Percentiles rank a stretch among this genome's conserved stretches.
Conservation (phyloP, 495 filamentous ascomycete genomes). For the Echria macrotheca region DNA sequence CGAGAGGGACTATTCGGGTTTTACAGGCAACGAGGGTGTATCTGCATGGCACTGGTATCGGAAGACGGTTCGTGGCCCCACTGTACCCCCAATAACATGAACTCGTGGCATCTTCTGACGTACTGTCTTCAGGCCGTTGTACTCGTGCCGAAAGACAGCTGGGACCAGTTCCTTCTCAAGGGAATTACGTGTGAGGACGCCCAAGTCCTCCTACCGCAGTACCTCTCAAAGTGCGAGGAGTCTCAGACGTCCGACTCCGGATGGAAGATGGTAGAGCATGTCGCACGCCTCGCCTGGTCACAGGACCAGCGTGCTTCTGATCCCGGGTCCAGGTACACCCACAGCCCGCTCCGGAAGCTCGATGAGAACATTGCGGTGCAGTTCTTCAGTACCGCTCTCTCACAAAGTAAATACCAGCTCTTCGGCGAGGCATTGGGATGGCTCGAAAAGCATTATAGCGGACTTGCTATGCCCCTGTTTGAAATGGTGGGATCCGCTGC, state of each 20-base stretch:
- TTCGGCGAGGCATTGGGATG: constrained; percentile 10
- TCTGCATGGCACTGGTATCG: constrained; percentile 31
- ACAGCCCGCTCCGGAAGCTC: neutral
- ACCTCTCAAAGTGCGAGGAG: constrained; percentile 3
- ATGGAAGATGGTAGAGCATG: constrained; percentile 4
- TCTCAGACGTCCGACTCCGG: neutral
- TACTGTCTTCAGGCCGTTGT: constrained; percentile 11
- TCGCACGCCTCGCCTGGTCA: constrained; percentile 9
- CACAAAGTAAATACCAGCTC: constrained; percentile 10
- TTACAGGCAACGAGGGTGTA: constrained; percentile 34
- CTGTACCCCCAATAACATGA: too few species aligned
- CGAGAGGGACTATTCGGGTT: constrained; percentile 34
- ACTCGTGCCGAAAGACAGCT: constrained; percentile 12
- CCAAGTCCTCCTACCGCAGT: constrained; percentile 3
- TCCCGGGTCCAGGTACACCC: neutral
- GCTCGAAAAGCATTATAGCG: neutral
- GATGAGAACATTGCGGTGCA: neutral
- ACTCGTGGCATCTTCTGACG: neutral
- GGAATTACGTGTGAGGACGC: neutral
- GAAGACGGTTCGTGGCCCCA: constrained; percentile 22
- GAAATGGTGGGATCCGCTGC: neutral
- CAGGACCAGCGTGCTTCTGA: neutral
- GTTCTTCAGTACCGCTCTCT: neutral
- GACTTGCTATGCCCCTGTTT: neutral
- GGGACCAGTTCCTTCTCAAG: constrained; percentile 7